Evolutionary conservation across 768 basidiomycete species (phyloP), one percentile per base, ranked within the genome.

Genomic region (Holtermannia corniformis): DNA sequence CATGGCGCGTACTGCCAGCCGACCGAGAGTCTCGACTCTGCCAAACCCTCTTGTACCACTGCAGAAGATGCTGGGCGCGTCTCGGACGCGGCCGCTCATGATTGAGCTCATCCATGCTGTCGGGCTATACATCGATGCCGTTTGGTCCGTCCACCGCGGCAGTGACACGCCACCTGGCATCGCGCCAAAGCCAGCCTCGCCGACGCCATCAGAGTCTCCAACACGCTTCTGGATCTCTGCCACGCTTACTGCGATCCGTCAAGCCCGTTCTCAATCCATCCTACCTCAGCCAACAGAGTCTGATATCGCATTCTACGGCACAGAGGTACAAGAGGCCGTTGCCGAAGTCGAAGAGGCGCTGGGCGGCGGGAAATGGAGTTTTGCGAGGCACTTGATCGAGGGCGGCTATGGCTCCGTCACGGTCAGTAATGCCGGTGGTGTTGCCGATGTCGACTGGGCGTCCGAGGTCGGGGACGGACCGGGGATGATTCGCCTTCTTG

Each of bases 291-390:
- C 61, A 12, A 51, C 57, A 0, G 32, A 20, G 4, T 23, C 44
- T 5, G 59, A 63, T 22, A 44, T 64, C 47, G 24, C 27, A 7
- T 67, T 64, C 49, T 67, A 58, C 58, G 59, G 52, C 14, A 53
- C 54, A 12, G 65, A 67, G 28, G 65, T 67, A 7, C 52, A 48
- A 14, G 56, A 61, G 16, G 50, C 57, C 1, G 46, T 64, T 5
- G 23, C 51, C 20, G 65, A 67, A 47, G 61, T 64, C 14, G 58
- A 63, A 19, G 65, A 67, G 21, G 58, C 54, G n/a, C 61, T 67
- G 1, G 65, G 65, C 48, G 61, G 63, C 10, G 55, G 54, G 4
- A 54, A 54, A 25, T 55, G 59, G 63, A 57, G 59, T 4, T 67
- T 67, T 46, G 57, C 25, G n/a, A 19, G 25, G 11, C 58, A 59